These are phyloP conservation scores for Trichosanthes cucumerina DNA, from an alignment of 306 rosid species.

Conservation along the genomic window DNA sequence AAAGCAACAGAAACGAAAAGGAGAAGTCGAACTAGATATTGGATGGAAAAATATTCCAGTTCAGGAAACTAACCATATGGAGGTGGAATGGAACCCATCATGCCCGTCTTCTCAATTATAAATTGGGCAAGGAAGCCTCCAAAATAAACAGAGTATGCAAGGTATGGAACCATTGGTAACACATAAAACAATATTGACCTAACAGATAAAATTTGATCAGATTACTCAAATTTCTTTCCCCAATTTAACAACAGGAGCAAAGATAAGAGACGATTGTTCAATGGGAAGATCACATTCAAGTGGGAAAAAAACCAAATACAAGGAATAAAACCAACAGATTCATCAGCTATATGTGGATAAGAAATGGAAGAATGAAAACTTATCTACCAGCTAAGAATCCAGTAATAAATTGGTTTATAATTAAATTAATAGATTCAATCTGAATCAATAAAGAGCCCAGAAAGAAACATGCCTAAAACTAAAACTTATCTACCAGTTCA, in stretches of 20 bases:
- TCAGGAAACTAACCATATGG: slow-evolving; percentile 64
- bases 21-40: neutral
- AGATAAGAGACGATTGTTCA: neutral
- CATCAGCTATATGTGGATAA: neutral
- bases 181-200: slow-evolving; percentile 68
- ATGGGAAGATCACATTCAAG: neutral
- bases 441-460: neutral
- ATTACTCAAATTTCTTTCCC: neutral
- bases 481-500: neutral
- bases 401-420: neutral
- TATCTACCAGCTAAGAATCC: neutral
- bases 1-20: neutral
- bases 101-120: slow-evolving; percentile 90
- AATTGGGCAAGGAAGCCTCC: slow-evolving; percentile 85
- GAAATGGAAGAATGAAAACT: neutral
- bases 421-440: neutral
- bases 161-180: slow-evolving; percentile 70
- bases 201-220: slow-evolving; percentile 21
- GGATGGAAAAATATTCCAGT: neutral
- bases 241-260: neutral
- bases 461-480: neutral
- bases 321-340: neutral
- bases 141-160: slow-evolving; percentile 72
- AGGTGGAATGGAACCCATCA: slow-evolving; percentile 94
- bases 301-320: neutral